Evolutionary conservation across 306 rosid genomes (phyloP).

Genomic region (Sesbania bispinosa): DNA sequence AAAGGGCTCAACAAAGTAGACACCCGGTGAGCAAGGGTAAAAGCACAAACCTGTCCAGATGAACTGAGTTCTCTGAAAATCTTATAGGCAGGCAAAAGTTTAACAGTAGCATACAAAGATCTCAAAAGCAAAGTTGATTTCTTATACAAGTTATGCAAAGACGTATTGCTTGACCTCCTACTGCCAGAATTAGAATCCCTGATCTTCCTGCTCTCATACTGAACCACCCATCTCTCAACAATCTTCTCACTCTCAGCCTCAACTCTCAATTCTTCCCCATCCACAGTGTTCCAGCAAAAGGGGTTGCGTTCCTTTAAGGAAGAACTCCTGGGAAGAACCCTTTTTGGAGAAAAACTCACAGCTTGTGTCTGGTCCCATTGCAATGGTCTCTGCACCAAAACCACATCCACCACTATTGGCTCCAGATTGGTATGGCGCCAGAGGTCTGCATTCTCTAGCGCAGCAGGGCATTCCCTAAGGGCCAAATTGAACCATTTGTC

Average conservation of each 20-base stretch:
- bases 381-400: slow-evolving; percentile 59
- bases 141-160: slow-evolving; percentile 56
- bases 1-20: slow-evolving; percentile 69
- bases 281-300: slow-evolving; percentile 32
- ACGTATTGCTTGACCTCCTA: slow-evolving; percentile 56
- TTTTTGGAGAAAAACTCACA: slow-evolving; percentile 38
- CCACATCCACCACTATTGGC: slow-evolving; percentile 69
- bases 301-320: slow-evolving; percentile 47
- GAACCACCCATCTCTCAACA: slow-evolving; percentile 85
- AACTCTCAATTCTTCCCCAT: slow-evolving; percentile 50
- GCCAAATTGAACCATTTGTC: slow-evolving; percentile 92
- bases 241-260: slow-evolving; percentile 58
- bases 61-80: slow-evolving; percentile 63
- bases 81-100: slow-evolving; percentile 76
- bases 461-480: slow-evolving; percentile 63
- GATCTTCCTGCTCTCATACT: slow-evolving; percentile 55
- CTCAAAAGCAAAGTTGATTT: slow-evolving; percentile 69
- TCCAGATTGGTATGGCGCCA: slow-evolving; percentile 64
- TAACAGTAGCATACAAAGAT: slow-evolving; percentile 69
- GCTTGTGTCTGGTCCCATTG: slow-evolving; percentile 47
- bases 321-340: slow-evolving; percentile 37
- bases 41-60: slow-evolving; percentile 52
- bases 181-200: slow-evolving; percentile 48
- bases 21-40: slow-evolving; percentile 65
- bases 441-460: slow-evolving; percentile 58